phyloP scores from a whole-genome alignment of 1,139 yeast genomes.

The Saccharomyces hybrid region DNA sequence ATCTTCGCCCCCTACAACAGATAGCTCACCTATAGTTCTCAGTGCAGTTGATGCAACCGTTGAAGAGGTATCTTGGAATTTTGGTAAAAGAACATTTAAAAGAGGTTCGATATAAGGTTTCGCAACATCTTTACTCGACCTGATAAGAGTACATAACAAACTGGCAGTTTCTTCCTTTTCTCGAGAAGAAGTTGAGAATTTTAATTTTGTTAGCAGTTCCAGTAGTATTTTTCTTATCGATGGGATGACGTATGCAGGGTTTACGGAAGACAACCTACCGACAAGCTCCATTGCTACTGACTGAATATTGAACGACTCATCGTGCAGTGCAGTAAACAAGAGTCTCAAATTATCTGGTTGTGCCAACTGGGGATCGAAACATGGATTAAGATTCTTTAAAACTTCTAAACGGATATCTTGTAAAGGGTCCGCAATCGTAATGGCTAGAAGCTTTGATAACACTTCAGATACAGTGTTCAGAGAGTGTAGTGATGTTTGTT shows the following conservation, averaged over 20 bases:
- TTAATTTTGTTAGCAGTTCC: conserved; percentile 77
- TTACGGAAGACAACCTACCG: conserved; percentile 77
- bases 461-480: conserved; percentile 81
- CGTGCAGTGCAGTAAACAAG: conserved; percentile 83
- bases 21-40: conserved; percentile 78
- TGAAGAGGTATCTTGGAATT: conserved; percentile 64
- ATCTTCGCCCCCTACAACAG: conserved; percentile 85
- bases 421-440: conserved; percentile 88
- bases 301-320: conserved; percentile 78
- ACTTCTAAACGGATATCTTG: conserved; percentile 81
- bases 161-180: conserved; percentile 85
- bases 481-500: conserved; percentile 79
- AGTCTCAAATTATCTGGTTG: conserved; percentile 87
- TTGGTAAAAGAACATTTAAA: conserved; percentile 72
- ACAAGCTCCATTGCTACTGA: conserved; percentile 72
- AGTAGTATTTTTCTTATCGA: conserved; percentile 79
- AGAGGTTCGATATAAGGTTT: conserved; percentile 89
- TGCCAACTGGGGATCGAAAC: conserved; percentile 85
- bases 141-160: conserved; percentile 63
- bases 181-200: conserved; percentile 68
- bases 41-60: conserved; percentile 84
- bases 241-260: conserved; percentile 95
- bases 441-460: conserved; percentile 66
- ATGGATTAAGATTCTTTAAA: conserved; percentile 60
- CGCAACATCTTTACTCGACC: conserved; percentile 72